These are phyloP conservation scores for Scheffersomyces segobiensis DNA, from an alignment of 1,139 yeast genomes.

Conservation along the genomic window DNA sequence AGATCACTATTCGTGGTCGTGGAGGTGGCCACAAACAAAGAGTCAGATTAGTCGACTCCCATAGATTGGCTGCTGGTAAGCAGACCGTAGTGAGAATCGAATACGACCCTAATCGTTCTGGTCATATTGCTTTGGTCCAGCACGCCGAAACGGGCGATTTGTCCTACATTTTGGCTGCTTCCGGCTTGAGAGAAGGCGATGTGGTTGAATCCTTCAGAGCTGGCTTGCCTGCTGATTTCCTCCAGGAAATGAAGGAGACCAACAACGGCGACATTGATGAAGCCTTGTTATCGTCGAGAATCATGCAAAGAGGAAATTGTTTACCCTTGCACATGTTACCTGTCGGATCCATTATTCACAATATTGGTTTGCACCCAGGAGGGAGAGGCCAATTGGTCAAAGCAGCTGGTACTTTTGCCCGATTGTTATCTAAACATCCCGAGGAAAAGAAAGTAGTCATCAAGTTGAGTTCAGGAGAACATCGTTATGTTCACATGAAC, in stretches of 20 bases:
- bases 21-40: conserved; percentile 97
- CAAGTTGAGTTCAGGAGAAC: conserved; percentile 88
- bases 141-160: conserved; percentile 61
- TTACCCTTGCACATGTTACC: conserved; percentile 91
- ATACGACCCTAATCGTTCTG: conserved; percentile 93
- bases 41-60: conserved; percentile 77
- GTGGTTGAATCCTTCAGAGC: conserved; percentile 82
- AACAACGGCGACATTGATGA: conserved; percentile 86
- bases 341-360: conserved; percentile 86
- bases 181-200: conserved; percentile 93
- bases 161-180: conserved; percentile 85
- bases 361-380: conserved; percentile 69
- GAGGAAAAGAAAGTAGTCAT: conserved; percentile 73
- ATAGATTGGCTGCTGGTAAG: conserved; percentile 65
- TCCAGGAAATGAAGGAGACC: conserved; percentile 61
- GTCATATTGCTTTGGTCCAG: conserved; percentile 86
- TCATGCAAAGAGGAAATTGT: conserved; percentile 93
- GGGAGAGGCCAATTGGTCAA: conserved; percentile 94
- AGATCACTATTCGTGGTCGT: conserved; percentile 87
- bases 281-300: conserved; percentile 82
- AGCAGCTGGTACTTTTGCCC: conserved; percentile 93
- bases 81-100: conserved; percentile 87
- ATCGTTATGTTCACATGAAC: conserved; percentile 79
- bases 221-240: conserved; percentile 80
- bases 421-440: conserved; percentile 78